Evolutionary conservation across 2,329 filamentous ascomycete species (phyloP), one percentile per base, ranked within the genome.

Genomic region (Huntiella decipiens): DNA sequence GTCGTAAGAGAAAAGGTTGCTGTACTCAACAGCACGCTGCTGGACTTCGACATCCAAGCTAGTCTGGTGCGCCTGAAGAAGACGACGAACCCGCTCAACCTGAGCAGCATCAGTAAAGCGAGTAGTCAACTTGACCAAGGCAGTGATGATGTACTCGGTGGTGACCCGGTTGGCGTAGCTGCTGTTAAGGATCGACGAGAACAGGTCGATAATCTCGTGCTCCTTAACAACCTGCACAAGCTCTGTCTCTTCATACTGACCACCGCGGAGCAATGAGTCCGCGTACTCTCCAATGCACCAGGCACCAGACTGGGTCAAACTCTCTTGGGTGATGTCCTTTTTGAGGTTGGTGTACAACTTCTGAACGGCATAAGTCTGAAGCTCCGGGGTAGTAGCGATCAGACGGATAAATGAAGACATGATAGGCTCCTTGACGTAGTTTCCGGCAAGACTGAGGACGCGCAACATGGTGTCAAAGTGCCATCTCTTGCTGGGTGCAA

Each of bases 271-370:
- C n/a, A 98, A 69, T 15, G 82, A 75, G 61, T 98, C 91, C 10
- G 85, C 88, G 57, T 87, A 98, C 64, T 98, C 91, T 57, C 92
- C 91, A 59, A 98, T 94, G 45, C 91, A 92, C 91, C 91, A 98
- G 5, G 91, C 81, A 34, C 84, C 91, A 43, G 88, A 86, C 51
- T 96, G 73, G 6, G 86, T 95, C 52, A 98, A 66, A 52, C 86
- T 92, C 62, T 98, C 92, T 60, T 98, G 91, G 2, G 88, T 95
- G 55, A 98, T 95, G 55, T 98, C 91, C 53, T 93, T 91, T 61
- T 91, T 94, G 46, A 98, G 66, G 51, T 82, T 82, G 15, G 78
- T 70, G 60, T 95, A 98, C 5, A 98, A 69, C 61, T 96, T 98
- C 58, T 95, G 91, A 4, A 88, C 88, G 1, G 86, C 87, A 58